Percentiles rank a stretch among this genome's conserved stretches.
These are phyloP conservation scores for Talaromyces rugulosus DNA, from an alignment of 2,329 filamentous ascomycete species.

Conservation along the genomic window DNA sequence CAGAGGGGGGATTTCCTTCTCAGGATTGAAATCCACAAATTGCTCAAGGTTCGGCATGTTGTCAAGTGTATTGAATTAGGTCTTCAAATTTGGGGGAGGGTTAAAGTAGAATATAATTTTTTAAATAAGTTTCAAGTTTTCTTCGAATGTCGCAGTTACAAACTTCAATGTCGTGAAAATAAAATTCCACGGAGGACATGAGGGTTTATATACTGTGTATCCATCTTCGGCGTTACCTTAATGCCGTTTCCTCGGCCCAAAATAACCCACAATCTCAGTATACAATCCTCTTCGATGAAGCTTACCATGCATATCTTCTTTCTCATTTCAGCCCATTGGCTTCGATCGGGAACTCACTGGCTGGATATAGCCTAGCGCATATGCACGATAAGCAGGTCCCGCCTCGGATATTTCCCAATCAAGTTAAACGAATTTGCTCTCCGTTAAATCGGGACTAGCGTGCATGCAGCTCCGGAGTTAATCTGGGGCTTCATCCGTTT, in stretches of 20 bases:
- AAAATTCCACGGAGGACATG: neutral
- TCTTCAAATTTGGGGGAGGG: neutral
- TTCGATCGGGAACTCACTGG: neutral
- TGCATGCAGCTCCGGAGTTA: neutral
- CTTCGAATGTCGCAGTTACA: no score
- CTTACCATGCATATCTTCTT: neutral
- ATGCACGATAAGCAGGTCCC: neutral
- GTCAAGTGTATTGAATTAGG: neutral
- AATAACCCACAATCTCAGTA: no score
- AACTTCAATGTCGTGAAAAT: neutral
- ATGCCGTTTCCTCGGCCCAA: no score
- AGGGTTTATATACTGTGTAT: neutral
- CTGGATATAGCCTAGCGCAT: neutral
- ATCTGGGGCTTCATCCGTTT: no score
- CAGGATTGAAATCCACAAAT: slow-evolving; percentile 25
- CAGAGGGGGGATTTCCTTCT: slow-evolving; percentile 30
- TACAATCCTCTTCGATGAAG: no score
- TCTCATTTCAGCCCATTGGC: neutral
- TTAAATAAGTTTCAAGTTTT: neutral
- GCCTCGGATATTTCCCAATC: neutral
- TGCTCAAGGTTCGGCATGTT: slow-evolving; percentile 11
- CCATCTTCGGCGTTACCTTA: no score
- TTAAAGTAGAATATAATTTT: neutral
- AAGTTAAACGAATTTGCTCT: neutral
- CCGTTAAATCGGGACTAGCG: neutral